Evolutionary conservation across 1,139 yeast species (phyloP).

Genomic region (Groenewaldozyma auringiensis): DNA sequence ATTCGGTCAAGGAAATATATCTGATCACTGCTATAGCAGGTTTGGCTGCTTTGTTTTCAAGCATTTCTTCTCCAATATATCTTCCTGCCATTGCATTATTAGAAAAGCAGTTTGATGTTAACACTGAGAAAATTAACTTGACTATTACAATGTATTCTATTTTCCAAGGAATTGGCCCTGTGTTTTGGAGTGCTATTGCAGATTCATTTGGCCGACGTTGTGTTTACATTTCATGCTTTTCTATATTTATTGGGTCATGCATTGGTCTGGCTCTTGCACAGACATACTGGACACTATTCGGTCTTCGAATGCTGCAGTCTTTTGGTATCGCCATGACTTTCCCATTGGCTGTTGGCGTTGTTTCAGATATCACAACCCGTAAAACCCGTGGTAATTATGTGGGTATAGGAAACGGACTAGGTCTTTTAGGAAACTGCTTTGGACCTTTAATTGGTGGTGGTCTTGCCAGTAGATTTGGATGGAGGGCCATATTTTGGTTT

Average conservation of each 20-base stretch:
- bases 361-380: constrained; percentile 58
- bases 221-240: constrained; percentile 44
- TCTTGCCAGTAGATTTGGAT: constrained; percentile 49
- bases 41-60: constrained; percentile 48
- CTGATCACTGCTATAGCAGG: constrained; percentile 37
- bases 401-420: constrained; percentile 57
- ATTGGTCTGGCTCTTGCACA: constrained; percentile 52
- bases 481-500: constrained; percentile 77
- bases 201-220: constrained; percentile 68
- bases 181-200: constrained; percentile 51
- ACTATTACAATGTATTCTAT: constrained; percentile 65
- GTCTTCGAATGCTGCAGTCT: constrained; percentile 61
- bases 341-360: constrained; percentile 57
- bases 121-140: constrained; percentile 50
- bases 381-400: constrained; percentile 57
- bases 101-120: constrained; percentile 43
- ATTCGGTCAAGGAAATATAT: constrained; percentile 7
- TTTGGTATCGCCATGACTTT: constrained; percentile 64
- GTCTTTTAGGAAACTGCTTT: constrained; percentile 62
- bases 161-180: constrained; percentile 65
- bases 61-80: constrained; percentile 63
- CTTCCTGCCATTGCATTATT: constrained; percentile 62
- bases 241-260: constrained; percentile 49
- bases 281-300: constrained; percentile 46
- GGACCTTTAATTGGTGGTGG: constrained; percentile 74